These are phyloP conservation scores for Marchantia paleacea DNA, from an alignment of 225 moss, liverwort and hornwort species.

Conservation along the genomic window DNA sequence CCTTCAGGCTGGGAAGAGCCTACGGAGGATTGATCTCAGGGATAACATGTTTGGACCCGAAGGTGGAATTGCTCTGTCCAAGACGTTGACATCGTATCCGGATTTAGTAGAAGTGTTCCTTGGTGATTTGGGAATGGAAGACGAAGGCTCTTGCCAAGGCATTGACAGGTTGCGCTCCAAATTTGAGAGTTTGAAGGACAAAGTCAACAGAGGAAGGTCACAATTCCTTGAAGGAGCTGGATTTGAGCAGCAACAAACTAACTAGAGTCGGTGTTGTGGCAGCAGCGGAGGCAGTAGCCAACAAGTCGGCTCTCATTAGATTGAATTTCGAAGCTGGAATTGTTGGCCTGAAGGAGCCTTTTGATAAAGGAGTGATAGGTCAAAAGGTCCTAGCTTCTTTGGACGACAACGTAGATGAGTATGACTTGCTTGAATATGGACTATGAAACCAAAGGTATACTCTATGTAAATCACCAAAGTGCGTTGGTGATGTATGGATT, in stretches of 20 bases:
- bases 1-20: constrained; percentile 55
- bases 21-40: constrained; percentile 71
- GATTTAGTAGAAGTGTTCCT: constrained; percentile 69
- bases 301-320: constrained; percentile 42
- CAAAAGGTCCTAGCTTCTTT: constrained; percentile 50
- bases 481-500: too few species aligned
- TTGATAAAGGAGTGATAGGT: constrained; percentile 51
- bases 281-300: constrained; percentile 57
- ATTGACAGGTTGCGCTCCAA: constrained; percentile 49
- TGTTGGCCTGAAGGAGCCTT: constrained; percentile 50
- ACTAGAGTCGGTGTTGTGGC: constrained; percentile 67
- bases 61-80: constrained; percentile 65
- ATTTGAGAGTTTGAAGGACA: constrained; percentile 71
- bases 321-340: constrained; percentile 70
- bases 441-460: too few species aligned
- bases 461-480: too few species aligned
- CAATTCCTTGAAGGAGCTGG: constrained; percentile 52
- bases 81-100: constrained; percentile 62
- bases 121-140: constrained; percentile 79
- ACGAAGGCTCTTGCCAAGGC: constrained; percentile 70
- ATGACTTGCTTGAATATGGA: too few species aligned
- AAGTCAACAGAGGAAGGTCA: constrained; percentile 61
- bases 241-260: constrained; percentile 69
- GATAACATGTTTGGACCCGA: constrained; percentile 96
- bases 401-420: constrained; percentile 76